Conservation (phyloP, 2,329 filamentous ascomycete genomes). For the Eurotiales sp. region DNA sequence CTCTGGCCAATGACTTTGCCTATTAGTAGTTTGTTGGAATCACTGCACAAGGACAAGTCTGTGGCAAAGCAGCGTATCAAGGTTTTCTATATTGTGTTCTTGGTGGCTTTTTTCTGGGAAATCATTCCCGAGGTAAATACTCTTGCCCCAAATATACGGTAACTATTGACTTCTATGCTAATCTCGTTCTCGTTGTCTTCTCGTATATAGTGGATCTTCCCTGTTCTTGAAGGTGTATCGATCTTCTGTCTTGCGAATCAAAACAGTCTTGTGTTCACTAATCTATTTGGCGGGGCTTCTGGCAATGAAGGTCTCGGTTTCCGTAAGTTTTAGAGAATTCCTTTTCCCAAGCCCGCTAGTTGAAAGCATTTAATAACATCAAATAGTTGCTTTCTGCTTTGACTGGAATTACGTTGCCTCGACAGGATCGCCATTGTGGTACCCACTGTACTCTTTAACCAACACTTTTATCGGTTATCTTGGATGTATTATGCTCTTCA, state of each 20-base stretch:
- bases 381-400: slow-evolving; percentile 37
- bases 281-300: slow-evolving; percentile 49
- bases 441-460: slow-evolving; percentile 36
- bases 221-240: slow-evolving; percentile 39
- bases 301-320: slow-evolving; percentile 46
- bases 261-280: slow-evolving; percentile 43
- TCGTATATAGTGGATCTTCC: slow-evolving; percentile 36
- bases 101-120: slow-evolving; percentile 45
- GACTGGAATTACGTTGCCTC: slow-evolving; percentile 46
- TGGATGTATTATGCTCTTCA: slow-evolving; percentile 35
- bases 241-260: slow-evolving; percentile 48
- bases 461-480: slow-evolving; percentile 41
- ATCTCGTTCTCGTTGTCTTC: too few species aligned
- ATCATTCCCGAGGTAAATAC: slow-evolving; percentile 41
- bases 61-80: slow-evolving; percentile 32
- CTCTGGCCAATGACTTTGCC: slow-evolving; percentile 42
- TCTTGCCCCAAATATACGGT: too few species aligned
- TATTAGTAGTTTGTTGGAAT: slow-evolving; percentile 36
- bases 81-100: slow-evolving; percentile 28
- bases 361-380: too few species aligned
- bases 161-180: too few species aligned
- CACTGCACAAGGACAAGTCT: slow-evolving; percentile 34
- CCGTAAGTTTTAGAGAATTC: slow-evolving; percentile 15
- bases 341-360: too few species aligned
- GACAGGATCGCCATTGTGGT: slow-evolving; percentile 32